phyloP scores from a whole-genome alignment of 2,329 filamentous ascomycete species.

The Claviceps lovelessii region DNA sequence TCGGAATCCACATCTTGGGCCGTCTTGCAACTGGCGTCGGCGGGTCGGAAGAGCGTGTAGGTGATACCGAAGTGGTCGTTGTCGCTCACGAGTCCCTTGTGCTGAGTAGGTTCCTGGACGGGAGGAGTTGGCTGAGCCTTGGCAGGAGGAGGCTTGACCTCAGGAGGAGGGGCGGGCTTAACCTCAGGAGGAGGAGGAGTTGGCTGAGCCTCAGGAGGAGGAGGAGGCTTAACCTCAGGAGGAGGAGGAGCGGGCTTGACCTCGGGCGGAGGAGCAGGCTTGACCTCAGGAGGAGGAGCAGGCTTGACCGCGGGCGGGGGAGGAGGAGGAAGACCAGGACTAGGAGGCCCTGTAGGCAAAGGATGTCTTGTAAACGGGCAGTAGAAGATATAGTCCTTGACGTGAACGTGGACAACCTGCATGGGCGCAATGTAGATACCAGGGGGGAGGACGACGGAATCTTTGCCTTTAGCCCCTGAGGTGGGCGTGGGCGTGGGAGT shows the following conservation, averaged over 20 bases:
- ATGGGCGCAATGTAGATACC: constrained; percentile 61
- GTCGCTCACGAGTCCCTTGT: constrained; percentile 21
- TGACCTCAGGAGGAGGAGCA: too few species aligned
- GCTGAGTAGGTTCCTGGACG: not conserved
- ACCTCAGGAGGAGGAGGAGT: not conserved
- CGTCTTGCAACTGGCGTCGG: constrained; percentile 49
- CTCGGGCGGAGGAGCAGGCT: not conserved
- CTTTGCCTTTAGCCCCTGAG: constrained; percentile 28
- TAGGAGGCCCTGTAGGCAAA: constrained; percentile 18
- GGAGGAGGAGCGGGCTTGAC: constrained; percentile 3
- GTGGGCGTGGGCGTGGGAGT: constrained; percentile 30
- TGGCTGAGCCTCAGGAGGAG: not conserved
- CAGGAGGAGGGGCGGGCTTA: not conserved
- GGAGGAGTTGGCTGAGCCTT: not conserved
- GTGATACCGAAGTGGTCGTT: constrained; percentile 58
- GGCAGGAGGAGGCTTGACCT: not conserved
- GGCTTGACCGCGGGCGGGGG: not conserved
- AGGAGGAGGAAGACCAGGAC: too few species aligned
- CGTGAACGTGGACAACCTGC: constrained; percentile 52
- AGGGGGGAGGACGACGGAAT: constrained; percentile 46
- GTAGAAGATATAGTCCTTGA: constrained; percentile 43
- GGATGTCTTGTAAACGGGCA: constrained; percentile 19
- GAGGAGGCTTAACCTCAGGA: constrained; percentile 2
- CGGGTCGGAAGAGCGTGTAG: constrained; percentile 58
- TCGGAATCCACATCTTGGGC: constrained; percentile 43